A percentile compares a stretch with the other conserved stretches of the same genome.
Evolutionary conservation across 805 yeast species (phyloP).

Genomic region (Yamadazyma sp.): DNA sequence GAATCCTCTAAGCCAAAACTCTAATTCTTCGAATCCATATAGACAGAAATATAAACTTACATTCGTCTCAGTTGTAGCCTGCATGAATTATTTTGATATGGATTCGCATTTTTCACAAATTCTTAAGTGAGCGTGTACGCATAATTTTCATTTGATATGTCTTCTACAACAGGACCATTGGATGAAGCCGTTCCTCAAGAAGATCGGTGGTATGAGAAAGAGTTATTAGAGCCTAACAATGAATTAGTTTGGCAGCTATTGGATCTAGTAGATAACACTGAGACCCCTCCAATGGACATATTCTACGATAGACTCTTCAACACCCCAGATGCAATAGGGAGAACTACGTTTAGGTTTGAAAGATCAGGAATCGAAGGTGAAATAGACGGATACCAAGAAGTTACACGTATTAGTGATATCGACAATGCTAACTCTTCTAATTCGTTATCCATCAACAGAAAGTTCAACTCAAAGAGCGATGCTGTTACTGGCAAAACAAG

Average conservation of each 20-base stretch:
- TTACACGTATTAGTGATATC: slow-evolving; percentile 37
- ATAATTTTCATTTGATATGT: neutral
- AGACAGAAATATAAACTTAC: slow-evolving; percentile 1
- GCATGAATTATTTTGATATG: no score
- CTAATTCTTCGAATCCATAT: slow-evolving; percentile 17
- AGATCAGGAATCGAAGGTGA: slow-evolving; percentile 75
- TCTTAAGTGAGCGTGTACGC: no score
- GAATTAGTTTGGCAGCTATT: slow-evolving; percentile 69
- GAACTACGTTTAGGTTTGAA: slow-evolving; percentile 66
- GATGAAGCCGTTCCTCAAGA: neutral
- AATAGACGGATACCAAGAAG: slow-evolving; percentile 64
- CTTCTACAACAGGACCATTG: neutral
- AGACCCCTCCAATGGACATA: slow-evolving; percentile 20
- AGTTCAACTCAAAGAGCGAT: slow-evolving; percentile 60
- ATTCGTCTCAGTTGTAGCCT: no score
- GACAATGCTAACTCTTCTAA: slow-evolving; percentile 63
- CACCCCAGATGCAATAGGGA: slow-evolving; percentile 59
- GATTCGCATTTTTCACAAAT: no score
- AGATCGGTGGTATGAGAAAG: slow-evolving; percentile 19
- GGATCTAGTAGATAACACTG: slow-evolving; percentile 58
- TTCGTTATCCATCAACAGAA: slow-evolving; percentile 71
- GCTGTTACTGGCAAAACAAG: slow-evolving; percentile 68
- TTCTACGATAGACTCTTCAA: slow-evolving; percentile 50
- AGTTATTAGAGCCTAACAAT: slow-evolving; percentile 62
- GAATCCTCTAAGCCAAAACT: slow-evolving; percentile 48